Percentiles rank a stretch among this genome's conserved stretches.
Evolutionary conservation across 176 grass and related monocot genomes (phyloP).

Genomic region (Chloris gayana): DNA sequence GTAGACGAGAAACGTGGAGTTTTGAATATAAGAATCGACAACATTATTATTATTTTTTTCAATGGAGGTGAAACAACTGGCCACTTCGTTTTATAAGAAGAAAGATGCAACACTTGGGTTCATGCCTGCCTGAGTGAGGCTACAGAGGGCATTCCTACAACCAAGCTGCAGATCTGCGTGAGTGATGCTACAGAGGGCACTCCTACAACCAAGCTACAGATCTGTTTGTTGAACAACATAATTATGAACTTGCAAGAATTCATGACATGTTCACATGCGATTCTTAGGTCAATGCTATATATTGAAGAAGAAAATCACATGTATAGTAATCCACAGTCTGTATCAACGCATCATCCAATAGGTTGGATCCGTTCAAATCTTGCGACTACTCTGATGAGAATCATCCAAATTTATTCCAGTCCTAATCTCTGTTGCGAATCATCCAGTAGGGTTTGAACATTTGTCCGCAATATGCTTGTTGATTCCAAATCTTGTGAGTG

Average conservation of each 20-base stretch:
- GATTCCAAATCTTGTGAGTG: slow-evolving; percentile 9
- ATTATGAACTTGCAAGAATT: neutral
- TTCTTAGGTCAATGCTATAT: neutral
- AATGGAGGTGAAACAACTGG: neutral
- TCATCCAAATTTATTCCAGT: slow-evolving; percentile 26
- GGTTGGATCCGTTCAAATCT: neutral
- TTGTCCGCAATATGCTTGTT: neutral
- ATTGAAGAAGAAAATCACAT: too few relatives aligned
- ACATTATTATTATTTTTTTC: neutral
- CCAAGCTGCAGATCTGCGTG: too few relatives aligned
- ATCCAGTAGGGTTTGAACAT: neutral
- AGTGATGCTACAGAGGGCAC: too few relatives aligned
- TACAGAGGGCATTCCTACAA: neutral
- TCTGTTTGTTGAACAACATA: neutral
- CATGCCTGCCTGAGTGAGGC: too few relatives aligned
- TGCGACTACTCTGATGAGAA: neutral
- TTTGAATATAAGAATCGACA: too few relatives aligned
- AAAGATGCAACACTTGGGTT: neutral
- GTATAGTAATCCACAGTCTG: neutral
- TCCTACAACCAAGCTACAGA: neutral
- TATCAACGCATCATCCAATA: neutral
- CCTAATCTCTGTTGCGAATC: neutral
- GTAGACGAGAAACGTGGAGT: neutral
- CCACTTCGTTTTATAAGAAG: neutral
- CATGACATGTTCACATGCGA: neutral